These are phyloP conservation scores for Boletus fagicola DNA, from an alignment of 768 basidiomycete genomes.

Conservation along the genomic window DNA sequence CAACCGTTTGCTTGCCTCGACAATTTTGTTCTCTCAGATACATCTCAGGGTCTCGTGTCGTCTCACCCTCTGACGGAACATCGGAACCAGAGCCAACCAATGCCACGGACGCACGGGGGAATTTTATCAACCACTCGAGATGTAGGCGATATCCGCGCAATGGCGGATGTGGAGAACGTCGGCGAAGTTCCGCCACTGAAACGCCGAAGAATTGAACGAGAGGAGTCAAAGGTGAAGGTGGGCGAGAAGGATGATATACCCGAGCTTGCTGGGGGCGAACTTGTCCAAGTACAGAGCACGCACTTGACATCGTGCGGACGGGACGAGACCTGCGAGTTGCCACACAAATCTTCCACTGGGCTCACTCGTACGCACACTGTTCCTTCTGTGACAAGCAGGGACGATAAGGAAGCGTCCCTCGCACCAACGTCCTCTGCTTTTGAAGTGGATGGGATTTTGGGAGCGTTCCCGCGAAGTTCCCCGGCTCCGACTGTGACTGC, in stretches of 20 bases:
- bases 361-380: not conserved
- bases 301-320: not conserved
- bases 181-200: slow-evolving; percentile 7
- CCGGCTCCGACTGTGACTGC: too few relatives aligned
- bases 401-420: not conserved
- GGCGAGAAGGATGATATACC: not conserved
- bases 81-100: slow-evolving; percentile 1
- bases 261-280: not conserved
- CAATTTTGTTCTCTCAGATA: slow-evolving; percentile 9
- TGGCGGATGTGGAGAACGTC: slow-evolving; percentile 4
- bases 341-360: not conserved
- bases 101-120: not conserved
- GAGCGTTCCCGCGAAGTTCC: not conserved
- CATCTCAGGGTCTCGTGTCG: not conserved
- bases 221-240: not conserved
- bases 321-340: not conserved
- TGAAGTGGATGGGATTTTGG: not conserved
- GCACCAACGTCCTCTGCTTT: not conserved
- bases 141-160: not conserved
- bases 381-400: not conserved
- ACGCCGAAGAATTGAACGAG: slow-evolving; percentile 17
- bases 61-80: not conserved
- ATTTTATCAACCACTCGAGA: not conserved
- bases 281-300: not conserved
- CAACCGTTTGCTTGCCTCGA: slow-evolving; percentile 20